These are phyloP conservation scores for Boletus insuetus DNA, from an alignment of 768 basidiomycete genomes.

Conservation along the genomic window DNA sequence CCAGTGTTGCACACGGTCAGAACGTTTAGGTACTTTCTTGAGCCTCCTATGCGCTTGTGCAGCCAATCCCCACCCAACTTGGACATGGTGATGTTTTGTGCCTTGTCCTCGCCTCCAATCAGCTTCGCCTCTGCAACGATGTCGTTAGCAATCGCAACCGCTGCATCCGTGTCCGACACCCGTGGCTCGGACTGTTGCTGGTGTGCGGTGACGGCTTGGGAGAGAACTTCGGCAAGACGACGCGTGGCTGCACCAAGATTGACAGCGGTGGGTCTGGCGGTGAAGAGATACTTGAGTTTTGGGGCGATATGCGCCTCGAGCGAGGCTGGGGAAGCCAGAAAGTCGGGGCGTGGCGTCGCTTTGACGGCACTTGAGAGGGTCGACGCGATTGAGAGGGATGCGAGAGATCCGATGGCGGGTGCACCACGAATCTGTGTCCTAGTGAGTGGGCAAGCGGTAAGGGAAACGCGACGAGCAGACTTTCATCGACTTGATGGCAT, in stretches of 20 bases:
- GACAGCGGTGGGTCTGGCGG: constrained; percentile 93
- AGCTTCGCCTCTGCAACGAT: constrained; percentile 68
- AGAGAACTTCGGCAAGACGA: constrained; percentile 56
- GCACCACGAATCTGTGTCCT: constrained; percentile 74
- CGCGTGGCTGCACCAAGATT: constrained; percentile 87
- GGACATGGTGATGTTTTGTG: constrained; percentile 82
- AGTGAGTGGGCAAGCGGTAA: neutral
- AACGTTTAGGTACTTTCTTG: constrained; percentile 62
- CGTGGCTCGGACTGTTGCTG: constrained; percentile 17
- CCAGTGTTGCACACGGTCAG: constrained; percentile 98
- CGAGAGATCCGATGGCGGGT: constrained; percentile 92
- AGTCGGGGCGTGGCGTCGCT: constrained; percentile 47
- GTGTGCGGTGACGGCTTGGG: constrained; percentile 11
- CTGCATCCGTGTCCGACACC: constrained; percentile 32
- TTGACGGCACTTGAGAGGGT: constrained; percentile 55
- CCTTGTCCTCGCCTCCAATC: constrained; percentile 86
- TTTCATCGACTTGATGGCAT: constrained; percentile 97
- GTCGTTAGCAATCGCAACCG: constrained; percentile 47
- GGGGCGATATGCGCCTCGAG: constrained; percentile 56
- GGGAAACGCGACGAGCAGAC: constrained; percentile 35
- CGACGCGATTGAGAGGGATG: constrained; percentile 72
- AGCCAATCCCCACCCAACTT: constrained; percentile 87
- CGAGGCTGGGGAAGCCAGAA: constrained; percentile 48
- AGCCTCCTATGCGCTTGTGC: constrained; percentile 36
- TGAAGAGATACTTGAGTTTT: constrained; percentile 70